Evolutionary conservation across 2,329 filamentous ascomycete species (phyloP).

Genomic region (Cylindrodendrum hubeiense): DNA sequence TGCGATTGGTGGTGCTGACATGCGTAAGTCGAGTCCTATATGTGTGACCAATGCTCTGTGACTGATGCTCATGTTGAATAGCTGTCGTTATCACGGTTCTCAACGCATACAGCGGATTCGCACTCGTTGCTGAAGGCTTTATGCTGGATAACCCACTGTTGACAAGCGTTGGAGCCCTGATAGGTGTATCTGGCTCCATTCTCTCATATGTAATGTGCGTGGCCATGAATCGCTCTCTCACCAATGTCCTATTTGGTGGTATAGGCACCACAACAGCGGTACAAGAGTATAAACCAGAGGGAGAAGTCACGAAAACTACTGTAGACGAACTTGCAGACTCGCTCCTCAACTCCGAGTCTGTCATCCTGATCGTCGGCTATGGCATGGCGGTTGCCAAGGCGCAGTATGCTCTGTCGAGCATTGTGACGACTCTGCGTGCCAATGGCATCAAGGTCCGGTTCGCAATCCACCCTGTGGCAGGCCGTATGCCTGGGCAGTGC

Average conservation of each 20-base stretch:
- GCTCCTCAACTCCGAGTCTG: slow-evolving; percentile 80
- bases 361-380: slow-evolving; percentile 92
- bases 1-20: slow-evolving; percentile 92
- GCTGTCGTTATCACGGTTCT: slow-evolving; percentile 89
- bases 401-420: slow-evolving; percentile 90
- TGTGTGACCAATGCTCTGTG: too few relatives aligned
- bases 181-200: slow-evolving; percentile 90
- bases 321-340: slow-evolving; percentile 85
- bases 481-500: slow-evolving; percentile 93
- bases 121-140: slow-evolving; percentile 88
- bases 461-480: slow-evolving; percentile 90
- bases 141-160: slow-evolving; percentile 91
- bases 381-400: slow-evolving; percentile 96
- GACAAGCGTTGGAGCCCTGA: slow-evolving; percentile 87
- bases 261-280: slow-evolving; percentile 73
- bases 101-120: slow-evolving; percentile 92
- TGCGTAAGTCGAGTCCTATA: slow-evolving; percentile 68
- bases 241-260: slow-evolving; percentile 89
- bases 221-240: slow-evolving; percentile 92
- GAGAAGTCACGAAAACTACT: slow-evolving; percentile 80
- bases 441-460: slow-evolving; percentile 87
- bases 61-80: slow-evolving; percentile 41
- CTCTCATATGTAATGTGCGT: slow-evolving; percentile 90
- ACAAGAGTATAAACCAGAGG: slow-evolving; percentile 80
- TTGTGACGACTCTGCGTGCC: slow-evolving; percentile 78